Percentiles rank a stretch among this genome's conserved stretches.
phyloP scores from a whole-genome alignment of 2,329 filamentous ascomycete species.

The Fusarium sp. region DNA sequence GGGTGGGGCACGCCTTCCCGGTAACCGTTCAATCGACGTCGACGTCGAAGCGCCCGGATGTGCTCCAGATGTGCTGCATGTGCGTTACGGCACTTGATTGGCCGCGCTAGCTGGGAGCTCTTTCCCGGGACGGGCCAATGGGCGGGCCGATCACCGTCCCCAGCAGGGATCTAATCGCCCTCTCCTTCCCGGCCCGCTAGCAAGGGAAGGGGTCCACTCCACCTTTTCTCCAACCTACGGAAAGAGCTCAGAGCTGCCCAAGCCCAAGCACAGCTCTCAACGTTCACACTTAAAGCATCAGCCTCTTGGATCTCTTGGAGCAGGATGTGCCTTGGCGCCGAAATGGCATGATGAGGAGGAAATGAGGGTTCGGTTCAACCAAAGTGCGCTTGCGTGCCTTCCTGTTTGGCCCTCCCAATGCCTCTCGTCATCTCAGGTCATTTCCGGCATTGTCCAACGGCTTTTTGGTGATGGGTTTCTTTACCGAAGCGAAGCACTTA shows the following conservation, averaged over 20 bases:
- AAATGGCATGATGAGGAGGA: slow-evolving; percentile 22
- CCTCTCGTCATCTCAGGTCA: slow-evolving; percentile 13
- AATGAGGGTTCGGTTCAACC: neutral
- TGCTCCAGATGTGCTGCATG: slow-evolving; percentile 41
- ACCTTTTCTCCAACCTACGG: slow-evolving; percentile 15
- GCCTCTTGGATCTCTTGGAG: slow-evolving; percentile 8
- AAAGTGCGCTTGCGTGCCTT: neutral
- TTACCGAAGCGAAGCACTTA: neutral
- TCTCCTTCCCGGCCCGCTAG: slow-evolving; percentile 42
- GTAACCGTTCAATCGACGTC: slow-evolving; percentile 46
- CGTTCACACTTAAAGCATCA: slow-evolving; percentile 16
- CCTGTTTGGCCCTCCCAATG: slow-evolving; percentile 2
- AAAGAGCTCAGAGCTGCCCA: slow-evolving; percentile 25
- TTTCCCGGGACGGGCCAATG: slow-evolving; percentile 46
- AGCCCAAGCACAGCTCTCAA: slow-evolving; percentile 2
- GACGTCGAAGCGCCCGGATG: slow-evolving; percentile 47
- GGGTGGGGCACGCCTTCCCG: slow-evolving; percentile 40
- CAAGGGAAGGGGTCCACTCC: slow-evolving; percentile 32
- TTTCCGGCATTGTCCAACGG: slow-evolving; percentile 17
- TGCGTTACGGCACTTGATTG: slow-evolving; percentile 49
- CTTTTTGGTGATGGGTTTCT: neutral
- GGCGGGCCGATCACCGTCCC: slow-evolving; percentile 46
- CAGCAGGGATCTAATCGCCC: slow-evolving; percentile 50
- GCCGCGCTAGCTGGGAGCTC: slow-evolving; percentile 42
- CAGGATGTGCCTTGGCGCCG: slow-evolving; percentile 6